Percentiles rank a stretch among this genome's conserved stretches.
Evolutionary conservation across 495 filamentous ascomycete species (phyloP).

Genomic region (Penicillium flavigenum): DNA sequence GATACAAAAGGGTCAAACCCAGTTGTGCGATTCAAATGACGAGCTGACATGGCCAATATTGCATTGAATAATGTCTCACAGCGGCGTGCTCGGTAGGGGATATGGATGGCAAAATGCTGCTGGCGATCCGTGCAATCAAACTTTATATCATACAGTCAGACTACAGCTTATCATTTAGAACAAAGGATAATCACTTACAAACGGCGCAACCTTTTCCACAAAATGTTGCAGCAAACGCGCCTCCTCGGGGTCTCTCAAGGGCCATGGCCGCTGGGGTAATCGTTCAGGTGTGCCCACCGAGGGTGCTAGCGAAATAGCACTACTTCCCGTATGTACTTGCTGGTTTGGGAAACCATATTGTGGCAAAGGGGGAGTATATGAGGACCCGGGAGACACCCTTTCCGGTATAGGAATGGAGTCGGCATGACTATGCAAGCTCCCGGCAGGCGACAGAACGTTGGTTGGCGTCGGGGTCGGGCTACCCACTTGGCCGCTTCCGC

Average conservation of each 20-base stretch:
- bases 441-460: neutral
- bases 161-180: neutral
- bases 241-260: constrained; percentile 26
- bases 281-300: neutral
- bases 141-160: constrained; percentile 27
- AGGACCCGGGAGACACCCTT: neutral
- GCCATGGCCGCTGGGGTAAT: constrained; percentile 17
- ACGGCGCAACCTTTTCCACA: constrained; percentile 25
- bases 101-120: constrained; percentile 53
- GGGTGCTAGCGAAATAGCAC: neutral
- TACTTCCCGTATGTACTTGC: neutral
- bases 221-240: constrained; percentile 25
- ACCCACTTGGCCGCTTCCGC: constrained; percentile 21
- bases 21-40: constrained; percentile 52
- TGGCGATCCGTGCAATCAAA: constrained; percentile 58
- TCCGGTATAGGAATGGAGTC: constrained; percentile 1
- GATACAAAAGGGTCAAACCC: constrained; percentile 47
- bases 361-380: neutral
- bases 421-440: neutral
- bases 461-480: neutral
- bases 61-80: constrained; percentile 57
- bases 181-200: constrained; percentile 16
- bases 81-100: constrained; percentile 49
- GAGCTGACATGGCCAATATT: constrained; percentile 56
- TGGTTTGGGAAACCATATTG: neutral